These are phyloP conservation scores for barrel medic (Medicago truncatula) DNA, from an alignment of 306 rosid genomes.

Conservation along the genomic window MtrunA17r5.0-ANR NC_053049.1:40218501-40219000, in stretches of 20 bases:
- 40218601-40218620: neutral
- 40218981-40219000: conserved; percentile 22
- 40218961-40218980: conserved; percentile 19
- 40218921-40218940: neutral
- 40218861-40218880: neutral
- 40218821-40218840: neutral
- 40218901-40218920: neutral
- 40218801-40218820: neutral
- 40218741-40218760: conserved; percentile 34
- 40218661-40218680: conserved; percentile 89
- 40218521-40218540: conserved; percentile 98
- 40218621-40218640: conserved; percentile 75
- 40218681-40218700: conserved; percentile 91
- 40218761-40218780: conserved; percentile 35
- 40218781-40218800: neutral
- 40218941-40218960: conserved; percentile 6
- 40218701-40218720: conserved; percentile 93
- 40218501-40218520: conserved; percentile 74
- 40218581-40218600: neutral
- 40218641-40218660: conserved; percentile 96
- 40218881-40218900: neutral
- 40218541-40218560: conserved; percentile 60
- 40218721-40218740: conserved; percentile 47
- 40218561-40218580: too few relatives aligned
- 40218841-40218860: neutral